A percentile compares a stretch with the other conserved stretches of the same genome.
phyloP scores from a whole-genome alignment of 306 rosid genomes.

The Vigna unguiculata region DNA sequence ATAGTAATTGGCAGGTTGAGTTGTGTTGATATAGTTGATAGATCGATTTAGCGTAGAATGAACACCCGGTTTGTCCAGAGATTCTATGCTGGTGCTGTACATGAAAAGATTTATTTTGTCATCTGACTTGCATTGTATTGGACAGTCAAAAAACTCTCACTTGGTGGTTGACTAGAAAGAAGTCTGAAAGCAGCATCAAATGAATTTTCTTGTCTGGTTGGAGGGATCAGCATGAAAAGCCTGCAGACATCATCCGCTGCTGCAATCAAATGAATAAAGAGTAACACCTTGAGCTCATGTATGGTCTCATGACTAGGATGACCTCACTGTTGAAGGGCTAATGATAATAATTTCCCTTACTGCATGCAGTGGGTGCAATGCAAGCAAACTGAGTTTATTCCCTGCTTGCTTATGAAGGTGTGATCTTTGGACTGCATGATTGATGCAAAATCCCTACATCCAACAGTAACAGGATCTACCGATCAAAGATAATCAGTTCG shows the following conservation, averaged over 20 bases:
- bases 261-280: neutral
- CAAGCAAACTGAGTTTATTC: too few species aligned
- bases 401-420: too few species aligned
- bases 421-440: too few species aligned
- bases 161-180: neutral
- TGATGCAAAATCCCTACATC: too few species aligned
- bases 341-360: too few species aligned
- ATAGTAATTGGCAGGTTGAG: constrained; percentile 20
- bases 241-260: neutral
- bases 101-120: neutral
- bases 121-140: neutral
- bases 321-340: too few species aligned
- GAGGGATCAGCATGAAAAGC: constrained; percentile 10
- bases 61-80: neutral
- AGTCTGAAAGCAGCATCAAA: neutral
- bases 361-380: too few species aligned
- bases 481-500: too few species aligned
- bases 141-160: neutral
- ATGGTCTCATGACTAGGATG: too few species aligned
- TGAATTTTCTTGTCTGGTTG: neutral
- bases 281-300: neutral
- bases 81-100: constrained; percentile 17
- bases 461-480: too few species aligned
- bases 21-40: neutral
- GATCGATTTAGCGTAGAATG: neutral